These are phyloP conservation scores for Heracleum sosnowskyi DNA, from an alignment of 129 eudicot species.

Conservation along the genomic window DNA sequence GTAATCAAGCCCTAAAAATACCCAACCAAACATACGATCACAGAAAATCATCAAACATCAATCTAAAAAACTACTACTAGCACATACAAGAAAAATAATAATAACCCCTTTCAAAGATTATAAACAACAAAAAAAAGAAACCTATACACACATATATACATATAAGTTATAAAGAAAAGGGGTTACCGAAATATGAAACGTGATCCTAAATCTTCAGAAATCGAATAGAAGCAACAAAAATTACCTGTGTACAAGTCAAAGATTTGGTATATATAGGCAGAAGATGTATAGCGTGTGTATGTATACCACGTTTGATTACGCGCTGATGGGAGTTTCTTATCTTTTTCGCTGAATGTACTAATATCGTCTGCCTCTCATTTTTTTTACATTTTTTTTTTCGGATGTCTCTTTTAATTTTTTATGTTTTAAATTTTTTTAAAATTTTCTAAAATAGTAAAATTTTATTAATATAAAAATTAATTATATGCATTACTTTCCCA, in stretches of 20 bases:
- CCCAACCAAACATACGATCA: neutral
- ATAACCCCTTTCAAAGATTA: neutral
- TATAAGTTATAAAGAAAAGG: neutral
- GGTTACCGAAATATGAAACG: neutral
- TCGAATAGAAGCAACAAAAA: neutral
- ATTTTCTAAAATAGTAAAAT: no score
- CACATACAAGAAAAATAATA: neutral
- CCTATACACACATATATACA: neutral
- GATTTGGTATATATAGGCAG: neutral
- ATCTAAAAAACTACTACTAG: no score
- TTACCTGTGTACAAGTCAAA: neutral
- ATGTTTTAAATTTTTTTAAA: no score
- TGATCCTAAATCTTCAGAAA: no score
- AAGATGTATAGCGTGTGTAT: neutral
- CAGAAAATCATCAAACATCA: neutral
- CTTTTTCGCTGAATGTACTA: neutral
- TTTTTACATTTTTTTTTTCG: no score
- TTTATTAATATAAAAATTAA: no score
- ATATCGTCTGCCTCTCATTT: no score
- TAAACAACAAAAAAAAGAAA: neutral
- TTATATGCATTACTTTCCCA: no score
- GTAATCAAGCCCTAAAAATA: neutral
- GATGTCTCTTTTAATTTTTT: no score
- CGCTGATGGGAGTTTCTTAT: neutral
- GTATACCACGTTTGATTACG: neutral